These are phyloP conservation scores for Acanthamoeba polyphaga DNA, from an alignment of 208 protist species.

Conservation along the genomic window DNA sequence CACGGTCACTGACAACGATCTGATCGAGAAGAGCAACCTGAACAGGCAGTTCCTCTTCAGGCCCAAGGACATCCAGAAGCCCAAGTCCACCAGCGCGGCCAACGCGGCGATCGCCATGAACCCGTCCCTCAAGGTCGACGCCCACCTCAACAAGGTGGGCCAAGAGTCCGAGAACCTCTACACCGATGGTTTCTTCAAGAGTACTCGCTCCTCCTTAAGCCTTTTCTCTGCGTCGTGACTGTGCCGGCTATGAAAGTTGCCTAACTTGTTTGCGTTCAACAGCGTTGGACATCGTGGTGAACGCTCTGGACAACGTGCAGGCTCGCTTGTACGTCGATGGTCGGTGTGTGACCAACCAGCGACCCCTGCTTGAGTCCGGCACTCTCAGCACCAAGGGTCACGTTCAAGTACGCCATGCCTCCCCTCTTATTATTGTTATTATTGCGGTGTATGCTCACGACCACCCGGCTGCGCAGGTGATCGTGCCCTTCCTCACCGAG, in stretches of 20 bases:
- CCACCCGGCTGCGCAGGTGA: slow-evolving; percentile 78
- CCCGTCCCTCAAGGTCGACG: slow-evolving; percentile 90
- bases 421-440: background rate
- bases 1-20: slow-evolving; percentile 88
- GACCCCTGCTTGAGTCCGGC: slow-evolving; percentile 98
- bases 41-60: slow-evolving; percentile 90
- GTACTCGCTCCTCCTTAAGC: slow-evolving; percentile 76
- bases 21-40: slow-evolving; percentile 89
- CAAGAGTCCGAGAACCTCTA: slow-evolving; percentile 96
- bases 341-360: slow-evolving; percentile 87
- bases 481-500: slow-evolving; percentile 98
- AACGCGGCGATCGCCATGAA: slow-evolving; percentile 96
- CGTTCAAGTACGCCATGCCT: slow-evolving; percentile 98
- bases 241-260: slow-evolving; percentile 91
- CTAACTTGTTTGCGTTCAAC: too few relatives aligned
- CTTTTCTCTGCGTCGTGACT: background rate
- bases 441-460: background rate
- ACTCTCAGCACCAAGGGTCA: slow-evolving; percentile 99
- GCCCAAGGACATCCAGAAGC: slow-evolving; percentile 80
- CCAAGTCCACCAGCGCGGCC: slow-evolving; percentile 97
- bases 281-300: slow-evolving; percentile 95
- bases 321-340: slow-evolving; percentile 91
- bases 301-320: slow-evolving; percentile 99
- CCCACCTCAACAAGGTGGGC: slow-evolving; percentile 90
- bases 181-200: slow-evolving; percentile 97